Evolutionary conservation across 1,284 basidiomycete genomes (phyloP), one percentile per base, ranked within the genome.

Genomic region (Cutaneotrichosporon curvatum): DNA sequence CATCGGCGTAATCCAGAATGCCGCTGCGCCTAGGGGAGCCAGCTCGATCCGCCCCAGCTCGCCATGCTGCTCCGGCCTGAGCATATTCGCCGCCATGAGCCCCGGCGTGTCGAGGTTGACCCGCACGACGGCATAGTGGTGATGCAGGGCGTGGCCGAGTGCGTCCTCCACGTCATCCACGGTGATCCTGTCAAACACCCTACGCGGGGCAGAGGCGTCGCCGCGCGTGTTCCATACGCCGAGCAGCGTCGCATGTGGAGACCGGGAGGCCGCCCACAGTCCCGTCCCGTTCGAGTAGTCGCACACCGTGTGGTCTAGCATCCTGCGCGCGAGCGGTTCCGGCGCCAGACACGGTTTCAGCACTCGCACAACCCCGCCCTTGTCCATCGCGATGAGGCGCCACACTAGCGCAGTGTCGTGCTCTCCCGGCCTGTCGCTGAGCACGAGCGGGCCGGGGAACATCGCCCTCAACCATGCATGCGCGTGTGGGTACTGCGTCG

Each of bases 401-500:
- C 23, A 18, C 1, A 64, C 37, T 0, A 65, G 43, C 1, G 19
- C 22, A 10, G 35, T 10, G 39, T 64, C 58, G 21, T 20, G 43
- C 20, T 38, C 53, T 23, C 11, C 54, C 3, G 54, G 53, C n/a
- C 56, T 57, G 39, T 67, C 65, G 15, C 61, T 58, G 7, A 67
- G 42, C 2, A 67, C 43, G 11, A 58, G 40, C 10, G 63, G 63
- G 10, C 65, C 65, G 2, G 62, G 58, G 21, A 50, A 51, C 32
- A 65, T 23, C 3, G 51, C 50, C 10, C 65, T 51, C 10, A 67
- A 52, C 3, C 65, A 43, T 3, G 60, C 65, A 28, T 67, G 63
- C 15, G 59, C 55, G 4, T 42, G 35, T 2, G 62, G 61, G 35
- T 44, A 45, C 23, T 43, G 46, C 19, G 53, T 48, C 6, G 43